phyloP scores from a whole-genome alignment of 2,329 filamentous ascomycete genomes.

The Rachicladosporium sp. region DNA sequence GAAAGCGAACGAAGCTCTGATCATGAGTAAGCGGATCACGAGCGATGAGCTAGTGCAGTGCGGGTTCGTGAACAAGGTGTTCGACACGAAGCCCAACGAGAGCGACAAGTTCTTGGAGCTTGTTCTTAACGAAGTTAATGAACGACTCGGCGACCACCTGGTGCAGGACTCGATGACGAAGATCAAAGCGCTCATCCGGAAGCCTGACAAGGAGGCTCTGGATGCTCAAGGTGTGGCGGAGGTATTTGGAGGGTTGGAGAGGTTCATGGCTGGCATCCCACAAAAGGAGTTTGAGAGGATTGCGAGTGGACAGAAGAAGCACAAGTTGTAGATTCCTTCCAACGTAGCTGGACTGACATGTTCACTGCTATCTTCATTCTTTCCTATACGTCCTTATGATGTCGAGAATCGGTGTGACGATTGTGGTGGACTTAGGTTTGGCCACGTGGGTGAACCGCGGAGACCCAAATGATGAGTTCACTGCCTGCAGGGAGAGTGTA shows the following conservation, averaged over 20 bases:
- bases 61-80: conserved; percentile 83
- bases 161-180: conserved; percentile 64
- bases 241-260: conserved; percentile 71
- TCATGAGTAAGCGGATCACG: conserved; percentile 72
- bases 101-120: conserved; percentile 54
- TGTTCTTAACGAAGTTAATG: conserved; percentile 70
- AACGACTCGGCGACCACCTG: conserved; percentile 66
- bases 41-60: conserved; percentile 59
- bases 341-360: too few species aligned
- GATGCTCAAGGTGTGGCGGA: conserved; percentile 71
- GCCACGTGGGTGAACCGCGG: too few species aligned
- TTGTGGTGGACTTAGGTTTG: too few species aligned
- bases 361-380: too few species aligned
- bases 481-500: too few species aligned
- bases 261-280: conserved; percentile 67
- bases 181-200: conserved; percentile 73
- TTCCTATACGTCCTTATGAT: too few species aligned
- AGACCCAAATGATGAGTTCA: too few species aligned
- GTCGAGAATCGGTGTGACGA: too few species aligned
- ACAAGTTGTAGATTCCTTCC: conserved; percentile 55
- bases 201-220: conserved; percentile 57
- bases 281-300: conserved; percentile 82
- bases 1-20: conserved; percentile 80
- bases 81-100: conserved; percentile 47
- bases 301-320: conserved; percentile 77